phyloP scores from a whole-genome alignment of 2,329 filamentous ascomycete genomes.

The Ascochyta fabae region DNA sequence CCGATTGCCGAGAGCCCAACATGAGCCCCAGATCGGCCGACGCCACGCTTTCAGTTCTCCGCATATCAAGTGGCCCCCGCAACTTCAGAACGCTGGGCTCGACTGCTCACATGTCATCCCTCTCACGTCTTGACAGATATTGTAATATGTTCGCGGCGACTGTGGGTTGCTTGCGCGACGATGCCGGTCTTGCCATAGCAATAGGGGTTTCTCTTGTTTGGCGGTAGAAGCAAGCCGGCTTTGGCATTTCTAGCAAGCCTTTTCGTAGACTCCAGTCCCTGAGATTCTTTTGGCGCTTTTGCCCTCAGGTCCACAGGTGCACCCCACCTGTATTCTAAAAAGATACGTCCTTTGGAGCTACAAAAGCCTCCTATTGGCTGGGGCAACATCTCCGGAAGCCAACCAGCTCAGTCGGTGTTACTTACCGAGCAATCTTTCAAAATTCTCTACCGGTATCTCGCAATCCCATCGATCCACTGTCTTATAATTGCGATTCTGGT shows the following conservation, averaged over 20 bases:
- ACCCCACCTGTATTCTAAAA: not conserved
- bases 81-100: not conserved
- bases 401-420: slow-evolving; percentile 10
- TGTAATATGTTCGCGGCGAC: not conserved
- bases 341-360: not conserved
- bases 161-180: too few relatives aligned
- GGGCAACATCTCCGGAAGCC: slow-evolving; percentile 12
- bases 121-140: not conserved
- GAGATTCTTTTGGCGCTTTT: not conserved
- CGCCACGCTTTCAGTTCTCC: not conserved
- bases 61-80: not conserved
- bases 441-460: slow-evolving; percentile 13
- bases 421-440: slow-evolving; percentile 15
- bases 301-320: not conserved
- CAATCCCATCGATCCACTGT: slow-evolving; percentile 1
- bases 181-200: not conserved
- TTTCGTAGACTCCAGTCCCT: slow-evolving; percentile 2
- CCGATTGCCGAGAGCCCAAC: not conserved
- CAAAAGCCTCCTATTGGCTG: slow-evolving; percentile 15
- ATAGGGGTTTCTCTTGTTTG: not conserved
- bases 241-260: not conserved
- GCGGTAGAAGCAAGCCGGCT: not conserved
- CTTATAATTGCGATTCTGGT: not conserved
- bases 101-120: too few relatives aligned
- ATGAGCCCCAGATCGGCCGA: not conserved